phyloP scores from a whole-genome alignment of 2,329 filamentous ascomycete genomes.

The Pestalotiopsis sp. region DNA sequence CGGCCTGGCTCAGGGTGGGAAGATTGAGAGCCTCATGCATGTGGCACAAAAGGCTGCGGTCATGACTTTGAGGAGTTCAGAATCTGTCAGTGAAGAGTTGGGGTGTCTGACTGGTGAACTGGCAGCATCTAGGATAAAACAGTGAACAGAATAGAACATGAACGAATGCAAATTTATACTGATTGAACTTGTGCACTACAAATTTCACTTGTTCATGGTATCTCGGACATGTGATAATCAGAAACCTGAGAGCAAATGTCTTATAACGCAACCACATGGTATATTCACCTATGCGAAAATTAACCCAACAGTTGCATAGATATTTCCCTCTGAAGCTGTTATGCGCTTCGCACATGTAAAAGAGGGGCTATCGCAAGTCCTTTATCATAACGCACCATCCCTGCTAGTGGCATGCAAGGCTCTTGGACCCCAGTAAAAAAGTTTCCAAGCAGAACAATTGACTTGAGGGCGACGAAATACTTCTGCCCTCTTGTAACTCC shows the following conservation, averaged over 20 bases:
- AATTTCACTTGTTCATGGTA: not conserved
- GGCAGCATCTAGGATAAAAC: slow-evolving; percentile 17
- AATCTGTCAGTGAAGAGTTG: slow-evolving; percentile 70
- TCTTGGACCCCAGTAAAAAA: slow-evolving; percentile 11
- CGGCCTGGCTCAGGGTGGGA: slow-evolving; percentile 65
- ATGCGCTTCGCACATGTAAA: not conserved
- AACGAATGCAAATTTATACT: not conserved
- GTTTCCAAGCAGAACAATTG: slow-evolving; percentile 10
- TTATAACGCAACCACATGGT: not conserved
- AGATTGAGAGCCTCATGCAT: slow-evolving; percentile 66
- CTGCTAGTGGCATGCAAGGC: slow-evolving; percentile 11
- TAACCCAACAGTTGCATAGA: not conserved
- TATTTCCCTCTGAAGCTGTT: not conserved
- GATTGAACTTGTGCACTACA: not conserved
- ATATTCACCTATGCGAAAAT: not conserved
- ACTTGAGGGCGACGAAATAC: not conserved
- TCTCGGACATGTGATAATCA: no score
- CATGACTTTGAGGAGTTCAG: slow-evolving; percentile 73
- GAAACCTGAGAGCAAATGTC: no score
- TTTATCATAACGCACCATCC: not conserved
- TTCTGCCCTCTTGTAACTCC: not conserved
- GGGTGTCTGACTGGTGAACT: slow-evolving; percentile 46
- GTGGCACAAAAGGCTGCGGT: slow-evolving; percentile 82
- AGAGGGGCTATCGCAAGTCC: slow-evolving; percentile 1
- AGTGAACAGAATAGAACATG: not conserved